A percentile compares a stretch with the other conserved stretches of the same genome.
phyloP scores from a whole-genome alignment of 768 basidiomycete species.

The Rhodosporidiobolus odoratus region DNA sequence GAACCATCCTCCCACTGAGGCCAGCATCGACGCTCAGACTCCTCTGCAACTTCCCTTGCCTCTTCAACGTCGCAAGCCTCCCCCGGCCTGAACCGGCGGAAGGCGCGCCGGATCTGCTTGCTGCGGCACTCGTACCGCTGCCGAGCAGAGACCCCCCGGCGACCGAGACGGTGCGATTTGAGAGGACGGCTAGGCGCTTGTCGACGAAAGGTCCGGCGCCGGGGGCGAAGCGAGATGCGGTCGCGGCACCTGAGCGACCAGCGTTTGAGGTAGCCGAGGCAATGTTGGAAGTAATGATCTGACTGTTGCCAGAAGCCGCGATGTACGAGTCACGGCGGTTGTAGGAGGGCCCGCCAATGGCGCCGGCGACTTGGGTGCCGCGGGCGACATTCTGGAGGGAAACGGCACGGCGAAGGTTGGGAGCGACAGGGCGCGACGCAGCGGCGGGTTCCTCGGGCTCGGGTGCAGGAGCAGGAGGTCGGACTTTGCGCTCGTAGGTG shows the following conservation, averaged over 20 bases:
- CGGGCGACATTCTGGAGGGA: slow-evolving; percentile 44
- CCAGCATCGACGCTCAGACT: slow-evolving; percentile 42
- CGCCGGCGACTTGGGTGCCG: neutral
- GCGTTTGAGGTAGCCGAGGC: slow-evolving; percentile 56
- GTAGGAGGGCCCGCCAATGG: neutral
- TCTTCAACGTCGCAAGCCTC: slow-evolving; percentile 2
- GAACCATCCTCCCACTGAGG: slow-evolving; percentile 30
- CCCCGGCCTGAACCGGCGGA: slow-evolving; percentile 46
- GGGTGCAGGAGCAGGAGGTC: neutral
- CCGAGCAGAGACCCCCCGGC: slow-evolving; percentile 5
- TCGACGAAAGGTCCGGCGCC: slow-evolving; percentile 34
- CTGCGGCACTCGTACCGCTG: neutral
- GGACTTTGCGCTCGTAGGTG: slow-evolving; percentile 10
- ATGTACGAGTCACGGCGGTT: slow-evolving; percentile 53
- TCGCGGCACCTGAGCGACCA: slow-evolving; percentile 22
- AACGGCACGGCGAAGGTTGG: slow-evolving; percentile 44
- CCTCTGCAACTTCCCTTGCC: slow-evolving; percentile 52
- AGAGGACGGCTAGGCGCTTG: slow-evolving; percentile 41
- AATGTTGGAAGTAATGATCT: slow-evolving; percentile 81
- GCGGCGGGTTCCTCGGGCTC: neutral
- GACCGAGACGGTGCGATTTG: slow-evolving; percentile 37
- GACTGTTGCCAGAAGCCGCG: slow-evolving; percentile 93
- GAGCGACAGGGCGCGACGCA: slow-evolving; percentile 1
- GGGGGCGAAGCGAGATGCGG: slow-evolving; percentile 8
- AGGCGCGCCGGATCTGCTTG: neutral